Base-by-base conservation (phyloP, 306 rosid species). In the Oxytropis ochrocephala region DNA sequence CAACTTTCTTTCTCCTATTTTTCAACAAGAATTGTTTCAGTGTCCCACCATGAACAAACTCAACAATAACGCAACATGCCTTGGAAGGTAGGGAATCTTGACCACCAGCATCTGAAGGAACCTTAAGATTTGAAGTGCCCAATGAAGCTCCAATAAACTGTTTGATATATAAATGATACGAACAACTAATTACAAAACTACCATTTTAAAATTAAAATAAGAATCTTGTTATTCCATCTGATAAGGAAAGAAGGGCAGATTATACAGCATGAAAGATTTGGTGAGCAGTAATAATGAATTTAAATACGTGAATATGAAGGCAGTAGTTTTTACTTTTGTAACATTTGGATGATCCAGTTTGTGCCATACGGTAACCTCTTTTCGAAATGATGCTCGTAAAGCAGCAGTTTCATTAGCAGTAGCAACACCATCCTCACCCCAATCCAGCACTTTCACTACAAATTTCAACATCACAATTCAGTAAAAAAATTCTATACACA, bases 351-450 rank as follows among this genome's bases (percentile, higher is more conserved):
- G 90, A 76, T 90, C 87, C 75, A 93, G 97, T 85, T 90, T 88
- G 75, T 88, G 88, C 97, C 98, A 93, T 4, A 90, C 91, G 63
- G 90, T 85, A 78, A 90, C 98, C 80, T 93, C 98, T 85, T 93
- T 92, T 77, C 49, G 84, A 79, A 93, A 93, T 29, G 96, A 87
- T 68, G 86, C 78, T 53, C 97, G 83, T 79, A 90, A 38, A 52
- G 86, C 82, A 75, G 88, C 80, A 68, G 86, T 89, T 81, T 89
- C 92, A 63, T 81, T 71, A 33, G 78, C 27, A 50, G 90, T 79
- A 48, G 87, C 80, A 53, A 79, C 74, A 67, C 94, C 90, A 50
- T 88, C 97, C 81, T 90, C 98, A 67, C 97, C 98, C 97, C 98
- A 93, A 78, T 90, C 89, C 85, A 93, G 77, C 47, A 93, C 72